Conservation (phyloP, 805 yeast species). For the Maudiozyma pseudohumilis region DNA sequence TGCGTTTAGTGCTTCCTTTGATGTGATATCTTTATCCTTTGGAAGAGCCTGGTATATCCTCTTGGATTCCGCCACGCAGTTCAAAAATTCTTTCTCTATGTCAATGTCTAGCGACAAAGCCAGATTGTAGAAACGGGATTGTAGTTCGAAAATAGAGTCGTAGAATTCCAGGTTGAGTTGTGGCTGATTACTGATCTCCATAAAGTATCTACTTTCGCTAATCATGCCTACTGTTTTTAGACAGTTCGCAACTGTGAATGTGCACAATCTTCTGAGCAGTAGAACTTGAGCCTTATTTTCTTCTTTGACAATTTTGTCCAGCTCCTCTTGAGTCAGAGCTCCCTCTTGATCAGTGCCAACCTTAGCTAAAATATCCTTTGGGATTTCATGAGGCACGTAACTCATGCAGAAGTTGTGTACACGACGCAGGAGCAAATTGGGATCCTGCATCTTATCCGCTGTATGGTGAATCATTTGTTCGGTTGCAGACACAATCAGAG, state of each 20-base stretch:
- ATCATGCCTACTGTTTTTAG: slow-evolving; percentile 23
- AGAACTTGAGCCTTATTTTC: slow-evolving; percentile 57
- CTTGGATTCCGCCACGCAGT: slow-evolving; percentile 31
- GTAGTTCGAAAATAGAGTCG: slow-evolving; percentile 25
- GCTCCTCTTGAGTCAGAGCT: slow-evolving; percentile 28
- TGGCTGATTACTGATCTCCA: slow-evolving; percentile 11
- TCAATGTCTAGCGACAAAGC: slow-evolving; percentile 61
- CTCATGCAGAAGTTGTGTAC: slow-evolving; percentile 54
- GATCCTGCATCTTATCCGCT: slow-evolving; percentile 26
- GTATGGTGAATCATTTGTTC: slow-evolving; percentile 42
- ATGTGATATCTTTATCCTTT: slow-evolving; percentile 21
- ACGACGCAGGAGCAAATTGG: slow-evolving; percentile 46
- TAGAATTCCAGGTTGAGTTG: slow-evolving; percentile 18
- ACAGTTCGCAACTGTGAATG: slow-evolving; percentile 39
- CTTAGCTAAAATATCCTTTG: slow-evolving; percentile 24
- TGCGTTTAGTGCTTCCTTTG: slow-evolving; percentile 25
- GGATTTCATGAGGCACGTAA: slow-evolving; percentile 39
- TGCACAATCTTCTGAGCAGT: slow-evolving; percentile 51
- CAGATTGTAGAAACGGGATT: slow-evolving; percentile 38
- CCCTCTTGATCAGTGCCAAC: slow-evolving; percentile 12
- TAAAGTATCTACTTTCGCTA: slow-evolving; percentile 21
- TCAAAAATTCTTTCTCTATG: slow-evolving; percentile 32
- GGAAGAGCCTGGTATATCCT: slow-evolving; percentile 33
- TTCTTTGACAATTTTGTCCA: slow-evolving; percentile 37
- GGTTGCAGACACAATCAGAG: slow-evolving; percentile 54